Base-by-base conservation (phyloP, 257 asterid species). In the Jacaranda copaia region DNA sequence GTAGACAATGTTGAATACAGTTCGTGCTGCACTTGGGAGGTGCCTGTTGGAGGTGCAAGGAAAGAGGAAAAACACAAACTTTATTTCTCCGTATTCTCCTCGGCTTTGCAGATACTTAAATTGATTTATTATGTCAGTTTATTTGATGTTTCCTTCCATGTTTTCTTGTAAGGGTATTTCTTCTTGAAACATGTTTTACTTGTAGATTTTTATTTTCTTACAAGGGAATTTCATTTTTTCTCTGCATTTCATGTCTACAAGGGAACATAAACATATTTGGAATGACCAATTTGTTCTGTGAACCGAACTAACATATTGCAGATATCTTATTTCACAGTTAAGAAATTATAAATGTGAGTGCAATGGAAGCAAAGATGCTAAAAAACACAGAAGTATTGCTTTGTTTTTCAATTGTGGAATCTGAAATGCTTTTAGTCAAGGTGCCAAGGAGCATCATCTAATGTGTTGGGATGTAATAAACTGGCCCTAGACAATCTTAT, bases 221-320 rank as follows among this genome's bases (percentile, higher is more conserved):
- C 14, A 16, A 4, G 38, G 20, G 55, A 73, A 19, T 18, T 35
- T 36, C 13, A 25, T 25, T 20, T 12, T 32, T 65, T 55, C 64
- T 16, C 57, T 5, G 48, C 10, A 7, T 62, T 38, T 16, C 78
- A 77, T 79, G 76, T 72, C 65, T 72, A 25, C 25, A 5, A 49
- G 53, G 56, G 51, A 68, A 40, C 69, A 40, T 15, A 2, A 9
- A 10, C 25, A 32, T 74, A 55, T 56, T 14, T 52, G 42, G 70
- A 46, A 63, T 38, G 55, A 25, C 11, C 72, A n/a, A 74, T 11
- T 19, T 38, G 53, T 51, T 63, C 32, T 9, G 1, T 61, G 36
- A 48, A 15, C 25, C 7, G 25, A 52, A 20, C 49, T 3, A 6
- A 68, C 55, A 10, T 43, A 16, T 20, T 14, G 55, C 25, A 15